These are phyloP conservation scores for Zoysia matrella DNA, from an alignment of 202 grass and related monocot species.

Conservation along the genomic window DNA sequence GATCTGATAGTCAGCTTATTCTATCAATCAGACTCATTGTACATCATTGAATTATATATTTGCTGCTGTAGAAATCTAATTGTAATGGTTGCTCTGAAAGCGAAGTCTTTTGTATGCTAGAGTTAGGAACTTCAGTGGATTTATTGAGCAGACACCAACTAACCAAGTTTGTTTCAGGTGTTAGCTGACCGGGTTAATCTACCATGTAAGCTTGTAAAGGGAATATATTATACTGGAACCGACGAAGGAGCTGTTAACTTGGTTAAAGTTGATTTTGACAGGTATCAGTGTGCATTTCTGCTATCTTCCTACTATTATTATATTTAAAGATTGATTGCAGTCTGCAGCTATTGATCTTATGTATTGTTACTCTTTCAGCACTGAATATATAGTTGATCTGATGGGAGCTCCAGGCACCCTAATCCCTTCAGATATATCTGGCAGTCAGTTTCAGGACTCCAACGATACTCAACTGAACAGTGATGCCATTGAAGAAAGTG, in stretches of 20 bases:
- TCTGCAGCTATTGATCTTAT: constrained; percentile 24
- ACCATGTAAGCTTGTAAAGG: constrained; percentile 97
- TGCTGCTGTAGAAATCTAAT: constrained; percentile 9
- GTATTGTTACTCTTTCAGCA: constrained; percentile 51
- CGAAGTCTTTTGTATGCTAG: neutral
- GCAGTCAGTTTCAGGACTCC: constrained; percentile 72
- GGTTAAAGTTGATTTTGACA: constrained; percentile 89
- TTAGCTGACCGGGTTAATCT: constrained; percentile 91
- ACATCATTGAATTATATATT: neutral
- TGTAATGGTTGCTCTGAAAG: constrained; percentile 11
- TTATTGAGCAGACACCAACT: constrained; percentile 18
- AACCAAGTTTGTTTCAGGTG: constrained; percentile 64
- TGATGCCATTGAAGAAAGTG: constrained; percentile 76
- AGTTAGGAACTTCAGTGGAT: neutral
- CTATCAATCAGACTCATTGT: neutral
- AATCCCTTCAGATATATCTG: constrained; percentile 90
- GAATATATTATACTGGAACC: constrained; percentile 87
- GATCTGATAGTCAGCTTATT: constrained; percentile 15
- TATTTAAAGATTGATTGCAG: constrained; percentile 19
- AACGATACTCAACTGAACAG: constrained; percentile 62
- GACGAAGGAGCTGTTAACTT: constrained; percentile 98
- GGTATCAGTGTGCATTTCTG: constrained; percentile 55
- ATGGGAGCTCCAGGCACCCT: constrained; percentile 98
- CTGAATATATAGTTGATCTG: constrained; percentile 94
- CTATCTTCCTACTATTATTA: constrained; percentile 26